phyloP scores from a whole-genome alignment of 78 protist species.

The Diacronema lutheri region DNA sequence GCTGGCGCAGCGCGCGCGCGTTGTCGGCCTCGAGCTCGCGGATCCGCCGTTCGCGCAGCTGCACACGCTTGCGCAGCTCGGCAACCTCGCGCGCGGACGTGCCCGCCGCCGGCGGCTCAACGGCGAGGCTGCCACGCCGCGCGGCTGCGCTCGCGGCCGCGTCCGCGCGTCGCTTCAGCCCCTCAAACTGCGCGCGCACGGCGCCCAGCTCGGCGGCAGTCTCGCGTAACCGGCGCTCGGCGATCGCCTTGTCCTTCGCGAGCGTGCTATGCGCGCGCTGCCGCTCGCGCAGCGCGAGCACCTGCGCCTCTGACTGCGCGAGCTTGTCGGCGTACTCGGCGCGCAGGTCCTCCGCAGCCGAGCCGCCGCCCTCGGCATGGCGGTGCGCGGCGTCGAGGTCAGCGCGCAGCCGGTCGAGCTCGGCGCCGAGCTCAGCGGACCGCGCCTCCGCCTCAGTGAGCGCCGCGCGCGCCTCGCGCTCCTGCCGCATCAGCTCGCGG shows the following conservation, averaged over 20 bases:
- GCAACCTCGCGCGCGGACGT: not conserved
- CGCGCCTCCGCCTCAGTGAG: not conserved
- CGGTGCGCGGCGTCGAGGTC: not conserved
- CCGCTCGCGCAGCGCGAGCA: not conserved
- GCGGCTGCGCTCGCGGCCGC: no score
- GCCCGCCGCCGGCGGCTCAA: no score
- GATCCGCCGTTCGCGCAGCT: not conserved
- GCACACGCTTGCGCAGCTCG: not conserved
- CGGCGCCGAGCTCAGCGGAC: not conserved
- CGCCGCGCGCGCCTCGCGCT: not conserved
- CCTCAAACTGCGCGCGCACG: no score
- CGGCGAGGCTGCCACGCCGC: no score
- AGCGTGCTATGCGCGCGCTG: not conserved
- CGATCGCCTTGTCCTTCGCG: not conserved
- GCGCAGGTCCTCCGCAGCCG: not conserved
- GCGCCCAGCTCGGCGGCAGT: no score
- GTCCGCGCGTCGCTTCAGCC: no score
- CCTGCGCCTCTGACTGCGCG: not conserved
- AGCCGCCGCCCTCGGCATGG: not conserved
- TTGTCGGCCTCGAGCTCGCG: not conserved
- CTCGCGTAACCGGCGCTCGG: not conserved
- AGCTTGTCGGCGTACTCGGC: not conserved
- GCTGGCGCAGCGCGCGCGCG: not conserved
- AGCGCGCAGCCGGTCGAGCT: not conserved
- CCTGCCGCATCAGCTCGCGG: not conserved